Base-by-base conservation (phyloP, 2,329 filamentous ascomycete species). In the Daldinia sp. region DNA sequence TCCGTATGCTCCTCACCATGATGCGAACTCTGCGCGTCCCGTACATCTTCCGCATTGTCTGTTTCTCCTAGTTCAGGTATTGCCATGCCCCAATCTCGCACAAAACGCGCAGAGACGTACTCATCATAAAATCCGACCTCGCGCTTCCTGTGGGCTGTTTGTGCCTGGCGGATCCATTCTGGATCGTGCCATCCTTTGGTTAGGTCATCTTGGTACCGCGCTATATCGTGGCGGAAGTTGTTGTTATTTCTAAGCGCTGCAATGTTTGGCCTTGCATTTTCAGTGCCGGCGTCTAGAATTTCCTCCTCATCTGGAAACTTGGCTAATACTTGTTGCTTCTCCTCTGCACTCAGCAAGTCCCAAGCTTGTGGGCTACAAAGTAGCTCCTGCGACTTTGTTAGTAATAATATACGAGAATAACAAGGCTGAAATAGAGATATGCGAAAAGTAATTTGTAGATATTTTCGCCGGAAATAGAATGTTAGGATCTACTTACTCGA, bases 141-240 rank as follows among this genome's bases (percentile, higher is more conserved):
- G 57, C 84, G 81, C 69, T 78, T 76, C 55, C 79, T 76, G 63
- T 86, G 82, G 0, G 85, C 85, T 3, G 72, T 71, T 77, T 81
- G 85, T 0, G 85, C 85, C 57, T 82, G 77, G 13, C 71, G 74
- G 6, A 87, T 78, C 85, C 85, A 87, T 11, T 79, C 77, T 1
- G 79, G 77, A 65, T 86, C 83, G 59, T 86, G 82, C 30, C 78
- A 79, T 3, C 85, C 85, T 32, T 76, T 73, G 4, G 71, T 65
- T 15, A 87, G 73, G 64, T 83, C 77, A 30, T 81, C 79, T 27
- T 77, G 78, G 69, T 83, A 83, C 3, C 76, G 76, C 0, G 79
- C 77, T 52, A 80, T 78, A 69, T 82, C 80, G 47, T 81, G 73
- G 9, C 82, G 80, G 68, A 83, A 83, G 65, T 77, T 78, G 66